Evolutionary conservation across 805 yeast genomes (phyloP), one percentile per base, ranked within the genome.

Genomic region (Yarrowia osloensis): DNA sequence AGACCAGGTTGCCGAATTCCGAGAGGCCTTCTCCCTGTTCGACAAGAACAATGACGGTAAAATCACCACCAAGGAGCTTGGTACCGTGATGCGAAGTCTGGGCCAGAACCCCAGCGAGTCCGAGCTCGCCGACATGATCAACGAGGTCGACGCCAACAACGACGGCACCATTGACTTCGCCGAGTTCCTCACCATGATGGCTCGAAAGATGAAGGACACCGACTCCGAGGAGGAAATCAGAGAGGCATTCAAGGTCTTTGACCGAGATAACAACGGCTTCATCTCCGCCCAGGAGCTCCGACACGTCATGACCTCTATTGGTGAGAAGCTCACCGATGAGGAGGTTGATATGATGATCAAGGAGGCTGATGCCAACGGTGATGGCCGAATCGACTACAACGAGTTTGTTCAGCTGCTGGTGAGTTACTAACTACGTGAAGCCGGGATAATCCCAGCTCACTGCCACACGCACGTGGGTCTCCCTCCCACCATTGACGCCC

Each of bases 1-100:
- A 77, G 96, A 91, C 79, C 99, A 95, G 81, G 92, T 95, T 73
- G 89, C 95, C 68, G 98, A 95, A 75, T 95, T 95, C 81, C 92
- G 91, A 79, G 99, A 95, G 82, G 99, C 99, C 6, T 95, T 95
- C 78, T 91, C 98, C 69, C 85, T 95, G 71, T 95, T 95, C 74
- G 99, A 95, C 82, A 92, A 92, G 78, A 97, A 95, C 78, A 89
- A 93, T 75, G 98, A 93, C 79, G 99, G 99, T 11, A 91, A 91
- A 76, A 95, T 95, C 81, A 91, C 97, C 68, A 90, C 97, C 73
- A 86, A 90, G 75, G 99, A 95, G 80, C 84, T 95, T 72, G 98
- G 98, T 71, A 92, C 97, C 4, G 99, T 95, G 65, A 95, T 95
- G 99, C 89, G 99, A 81, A 91, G 98, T n/a, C 83, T 95, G 75